Evolutionary conservation across 306 rosid genomes (phyloP), one percentile per base, ranked within the genome.

Genomic region (Lagenaria siceraria): DNA sequence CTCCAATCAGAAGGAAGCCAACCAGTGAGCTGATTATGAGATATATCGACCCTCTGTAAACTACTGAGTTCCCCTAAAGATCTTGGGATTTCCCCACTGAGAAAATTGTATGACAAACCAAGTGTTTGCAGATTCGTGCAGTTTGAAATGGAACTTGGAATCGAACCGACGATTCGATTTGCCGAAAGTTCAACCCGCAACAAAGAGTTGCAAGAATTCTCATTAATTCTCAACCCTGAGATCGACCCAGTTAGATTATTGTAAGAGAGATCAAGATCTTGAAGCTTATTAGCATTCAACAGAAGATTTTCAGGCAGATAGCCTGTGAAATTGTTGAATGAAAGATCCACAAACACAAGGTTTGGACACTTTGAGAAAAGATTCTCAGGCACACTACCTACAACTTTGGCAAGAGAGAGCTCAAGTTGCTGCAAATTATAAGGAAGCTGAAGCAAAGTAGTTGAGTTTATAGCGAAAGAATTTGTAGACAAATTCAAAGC

Each of bases 1-100:
- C 91, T 91, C 65, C 93, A 76, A 58, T 91, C 98, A 62, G 78
- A 76, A 78, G 98, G 98, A 79, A 94, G 88, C 98, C 98, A 94
- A 21, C 97, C 94, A 49, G 81, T 89, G 48, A 94, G 82, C 78
- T 87, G 96, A 79, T 94, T 94, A 24, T 78, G 86, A 43, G 98
- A 90, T 76, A 94, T 93, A 83, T 94, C 98, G 79, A 94, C 46
- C 73, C 76, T 83, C 74, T 91, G 91, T 8, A 94, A 51, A 31
- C 88, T 89, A 42, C 42, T 84, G 21, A 94, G 81, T 68, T 86
- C 84, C 36, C 98, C 98, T 19, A 94, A 84, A 73, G 86, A 73
- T 75, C 80, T 85, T 29, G 98, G 98, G 79, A 94, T 87, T 78
- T 83, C 92, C 76, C 96, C 96, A 8, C 88, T 78, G 13, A 94